A percentile compares a stretch with the other conserved stretches of the same genome.
phyloP scores from a whole-genome alignment of 768 basidiomycete genomes.

The Tylopilus cervinicoccineus region DNA sequence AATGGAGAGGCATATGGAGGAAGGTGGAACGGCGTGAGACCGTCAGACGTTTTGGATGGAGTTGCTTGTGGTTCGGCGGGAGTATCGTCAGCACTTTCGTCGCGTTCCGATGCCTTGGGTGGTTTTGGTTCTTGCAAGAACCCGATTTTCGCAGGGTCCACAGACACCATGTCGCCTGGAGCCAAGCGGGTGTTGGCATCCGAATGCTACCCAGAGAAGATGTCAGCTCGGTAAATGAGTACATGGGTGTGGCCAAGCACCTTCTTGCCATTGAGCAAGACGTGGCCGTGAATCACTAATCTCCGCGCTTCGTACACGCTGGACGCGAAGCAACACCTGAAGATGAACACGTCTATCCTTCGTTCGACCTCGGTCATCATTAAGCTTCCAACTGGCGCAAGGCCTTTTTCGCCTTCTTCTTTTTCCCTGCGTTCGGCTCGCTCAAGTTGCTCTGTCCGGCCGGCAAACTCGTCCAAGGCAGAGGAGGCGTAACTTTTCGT shows the following conservation, averaged over 20 bases:
- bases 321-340: slow-evolving; percentile 81
- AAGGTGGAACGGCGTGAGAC: slow-evolving; percentile 74
- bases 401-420: slow-evolving; percentile 55
- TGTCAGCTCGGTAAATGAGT: not conserved
- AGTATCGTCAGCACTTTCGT: not conserved
- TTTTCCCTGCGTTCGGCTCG: slow-evolving; percentile 43
- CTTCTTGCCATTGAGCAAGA: slow-evolving; percentile 85
- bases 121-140: slow-evolving; percentile 50
- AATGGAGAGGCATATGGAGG: slow-evolving; percentile 86
- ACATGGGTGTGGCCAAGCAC: slow-evolving; percentile 42
- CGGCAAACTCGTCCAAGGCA: slow-evolving; percentile 57
- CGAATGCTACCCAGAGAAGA: slow-evolving; percentile 50
- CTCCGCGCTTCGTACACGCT: slow-evolving; percentile 89
- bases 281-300: slow-evolving; percentile 82
- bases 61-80: not conserved
- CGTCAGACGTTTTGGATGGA: slow-evolving; percentile 7
- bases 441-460: slow-evolving; percentile 42
- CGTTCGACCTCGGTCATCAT: slow-evolving; percentile 96
- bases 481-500: slow-evolving; percentile 35
- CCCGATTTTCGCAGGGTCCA: slow-evolving; percentile 75
- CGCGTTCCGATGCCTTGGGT: slow-evolving; percentile 10
- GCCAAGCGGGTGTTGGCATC: slow-evolving; percentile 85
- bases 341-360: slow-evolving; percentile 88
- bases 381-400: slow-evolving; percentile 91
- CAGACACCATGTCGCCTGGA: slow-evolving; percentile 92